Percentiles rank a stretch among this genome's conserved stretches.
Evolutionary conservation across 768 basidiomycete genomes (phyloP).

Genomic region (Pisolithus orientalis): DNA sequence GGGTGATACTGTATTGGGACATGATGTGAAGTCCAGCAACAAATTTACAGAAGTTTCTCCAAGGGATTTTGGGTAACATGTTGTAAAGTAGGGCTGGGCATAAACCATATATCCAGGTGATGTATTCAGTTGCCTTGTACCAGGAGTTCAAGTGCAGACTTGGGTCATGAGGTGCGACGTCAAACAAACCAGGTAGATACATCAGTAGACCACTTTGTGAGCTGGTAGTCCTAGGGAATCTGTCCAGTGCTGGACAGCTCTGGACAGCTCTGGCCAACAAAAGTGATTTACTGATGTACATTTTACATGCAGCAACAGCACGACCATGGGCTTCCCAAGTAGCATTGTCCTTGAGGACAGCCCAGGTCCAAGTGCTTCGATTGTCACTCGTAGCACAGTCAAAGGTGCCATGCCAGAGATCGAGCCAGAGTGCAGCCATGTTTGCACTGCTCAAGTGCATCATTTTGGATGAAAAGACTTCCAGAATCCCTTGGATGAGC

Average conservation of each 20-base stretch:
- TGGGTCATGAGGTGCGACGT: conserved; percentile 15
- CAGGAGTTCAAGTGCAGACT: background rate
- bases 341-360: background rate
- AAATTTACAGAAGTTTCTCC: conserved; percentile 15
- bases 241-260: no score
- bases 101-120: conserved; percentile 10
- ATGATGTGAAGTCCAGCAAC: conserved; percentile 15
- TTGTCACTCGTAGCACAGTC: conserved; percentile 2
- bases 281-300: no score
- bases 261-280: no score
- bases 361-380: background rate
- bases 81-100: conserved; percentile 10
- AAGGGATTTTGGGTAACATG: conserved; percentile 10
- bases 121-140: conserved; percentile 21
- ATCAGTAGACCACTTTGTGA: no score
- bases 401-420: conserved; percentile 1
- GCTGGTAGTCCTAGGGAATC: no score
- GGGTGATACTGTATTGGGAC: conserved; percentile 11
- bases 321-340: background rate
- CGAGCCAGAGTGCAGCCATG: conserved; percentile 12
- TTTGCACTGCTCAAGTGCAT: conserved; percentile 37
- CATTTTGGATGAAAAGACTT: conserved; percentile 30
- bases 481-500: conserved; percentile 23
- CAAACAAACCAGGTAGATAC: conserved; percentile 15
- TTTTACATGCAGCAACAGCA: conserved; percentile 11